Conservation (phyloP, 306 rosid genomes). For the Dryas alaskensis region DNA sequence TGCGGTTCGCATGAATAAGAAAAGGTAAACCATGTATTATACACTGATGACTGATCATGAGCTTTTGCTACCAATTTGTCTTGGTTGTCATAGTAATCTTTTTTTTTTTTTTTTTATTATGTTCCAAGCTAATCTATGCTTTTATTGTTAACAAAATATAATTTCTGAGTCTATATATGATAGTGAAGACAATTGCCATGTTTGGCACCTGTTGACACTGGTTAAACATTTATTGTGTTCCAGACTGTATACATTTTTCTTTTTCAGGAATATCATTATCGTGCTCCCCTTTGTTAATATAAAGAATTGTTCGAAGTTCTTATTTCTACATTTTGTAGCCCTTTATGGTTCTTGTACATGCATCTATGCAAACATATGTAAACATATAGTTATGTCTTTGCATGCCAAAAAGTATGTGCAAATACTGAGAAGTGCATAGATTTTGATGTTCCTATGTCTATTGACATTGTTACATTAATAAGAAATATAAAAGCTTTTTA, state of each 20-base stretch:
- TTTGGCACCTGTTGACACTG: neutral
- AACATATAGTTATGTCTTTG: neutral
- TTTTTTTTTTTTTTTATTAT: neutral
- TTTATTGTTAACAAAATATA: neutral
- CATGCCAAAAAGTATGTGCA: neutral
- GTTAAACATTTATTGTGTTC: neutral
- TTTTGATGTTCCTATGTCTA: neutral
- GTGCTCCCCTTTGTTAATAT: neutral
- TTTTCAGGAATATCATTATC: neutral
- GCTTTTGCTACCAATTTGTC: neutral
- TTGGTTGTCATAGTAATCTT: neutral
- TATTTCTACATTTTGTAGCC: too few species aligned
- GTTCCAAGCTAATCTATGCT: neutral
- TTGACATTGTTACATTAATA: neutral
- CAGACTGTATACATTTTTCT: neutral
- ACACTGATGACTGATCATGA: neutral
- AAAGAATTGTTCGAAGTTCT: neutral
- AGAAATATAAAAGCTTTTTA: neutral
- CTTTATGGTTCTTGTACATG: neutral
- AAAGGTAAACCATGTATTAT: slow-evolving; percentile 45
- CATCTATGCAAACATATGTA: neutral
- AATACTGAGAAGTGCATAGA: neutral
- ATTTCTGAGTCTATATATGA: neutral
- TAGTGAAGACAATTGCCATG: neutral
- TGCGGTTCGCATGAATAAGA: slow-evolving; percentile 79